A percentile compares a stretch with the other conserved stretches of the same genome.
phyloP scores from a whole-genome alignment of 225 moss, liverwort and hornwort species.

The Physcomitrium patens region DNA sequence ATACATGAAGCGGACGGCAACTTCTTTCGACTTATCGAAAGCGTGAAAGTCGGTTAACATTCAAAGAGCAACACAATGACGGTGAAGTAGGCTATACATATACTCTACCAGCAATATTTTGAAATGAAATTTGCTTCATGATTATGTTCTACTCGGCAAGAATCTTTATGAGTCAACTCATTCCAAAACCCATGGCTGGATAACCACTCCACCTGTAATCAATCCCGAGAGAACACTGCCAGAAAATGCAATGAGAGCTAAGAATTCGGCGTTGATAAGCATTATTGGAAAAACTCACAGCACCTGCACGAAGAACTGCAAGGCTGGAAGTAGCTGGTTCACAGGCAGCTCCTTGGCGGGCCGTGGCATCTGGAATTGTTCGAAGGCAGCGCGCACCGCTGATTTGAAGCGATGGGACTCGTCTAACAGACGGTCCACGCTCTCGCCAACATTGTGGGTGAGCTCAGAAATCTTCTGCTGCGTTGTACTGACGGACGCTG shows the following conservation, averaged over 20 bases:
- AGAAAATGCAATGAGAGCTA: neutral
- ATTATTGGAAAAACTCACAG: neutral
- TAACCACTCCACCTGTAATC: neutral
- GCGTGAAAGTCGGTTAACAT: neutral
- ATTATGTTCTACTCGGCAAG: neutral
- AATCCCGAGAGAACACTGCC: neutral
- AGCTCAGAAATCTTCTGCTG: constrained; percentile 34
- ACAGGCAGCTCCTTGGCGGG: constrained; percentile 56
- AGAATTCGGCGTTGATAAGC: neutral
- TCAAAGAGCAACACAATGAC: neutral
- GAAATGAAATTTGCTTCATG: neutral
- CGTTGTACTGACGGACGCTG: neutral
- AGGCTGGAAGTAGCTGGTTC: constrained; percentile 64
- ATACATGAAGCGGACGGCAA: neutral
- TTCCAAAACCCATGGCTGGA: neutral
- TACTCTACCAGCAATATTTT: neutral
- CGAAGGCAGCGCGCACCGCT: constrained; percentile 76
- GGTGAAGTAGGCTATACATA: neutral
- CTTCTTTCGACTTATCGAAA: neutral
- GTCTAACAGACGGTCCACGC: constrained; percentile 75
- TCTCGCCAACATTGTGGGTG: constrained; percentile 54
- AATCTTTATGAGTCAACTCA: neutral
- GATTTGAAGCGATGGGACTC: constrained; percentile 68
- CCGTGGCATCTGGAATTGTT: constrained; percentile 60
- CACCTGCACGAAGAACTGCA: constrained; percentile 84